Base-by-base conservation (phyloP, 2,329 filamentous ascomycete species). In the Xylaria sp. region DNA sequence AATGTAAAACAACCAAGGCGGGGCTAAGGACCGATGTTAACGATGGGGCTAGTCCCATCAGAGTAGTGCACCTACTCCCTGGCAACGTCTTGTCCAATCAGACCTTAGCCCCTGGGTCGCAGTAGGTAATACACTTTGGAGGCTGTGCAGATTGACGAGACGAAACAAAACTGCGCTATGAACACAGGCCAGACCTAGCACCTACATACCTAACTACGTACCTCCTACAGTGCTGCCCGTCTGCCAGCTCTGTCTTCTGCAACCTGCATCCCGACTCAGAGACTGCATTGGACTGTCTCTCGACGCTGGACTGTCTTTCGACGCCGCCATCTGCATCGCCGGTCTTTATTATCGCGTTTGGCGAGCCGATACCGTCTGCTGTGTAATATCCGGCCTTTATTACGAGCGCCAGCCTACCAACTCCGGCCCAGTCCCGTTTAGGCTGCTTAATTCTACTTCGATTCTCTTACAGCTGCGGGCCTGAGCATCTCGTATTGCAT, bases 401-500 rank as follows among this genome's bases (percentile, higher is more conserved):
- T 60, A 51, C 44, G 25, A 55, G 61, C 55, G 36, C 36, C 58
- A 39, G 47, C 20, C 51, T 47, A 25, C 51, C 49, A 56, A 69
- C 45, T 27, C 39, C 57, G 60, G 29, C 39, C 60, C 63, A 64
- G 63, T 64, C 63, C 66, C 56, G 42, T 66, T 66, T 67, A 67
- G 64, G 57, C 65, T 69, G 63, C 61, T 71, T 69, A 63, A 67
- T 67, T 63, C 63, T 59, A 63, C 57, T 68, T 67, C 65, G 44
- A 68, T 69, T 73, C 69, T 69, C 67, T 51, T 47, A 66, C 68
- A 58, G 53, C 59, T 67, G 63, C 68, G 61, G 69, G 59, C 56
- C 57, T 57, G 64, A 45, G 54, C 71, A 69, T 71, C 72, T 72
- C 73, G 70, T 71, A 72, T 74, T 72, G 58, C 66, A 65, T 72